phyloP scores from a whole-genome alignment of 2,329 filamentous ascomycete species.

The Aspergillus uvarum region DNA sequence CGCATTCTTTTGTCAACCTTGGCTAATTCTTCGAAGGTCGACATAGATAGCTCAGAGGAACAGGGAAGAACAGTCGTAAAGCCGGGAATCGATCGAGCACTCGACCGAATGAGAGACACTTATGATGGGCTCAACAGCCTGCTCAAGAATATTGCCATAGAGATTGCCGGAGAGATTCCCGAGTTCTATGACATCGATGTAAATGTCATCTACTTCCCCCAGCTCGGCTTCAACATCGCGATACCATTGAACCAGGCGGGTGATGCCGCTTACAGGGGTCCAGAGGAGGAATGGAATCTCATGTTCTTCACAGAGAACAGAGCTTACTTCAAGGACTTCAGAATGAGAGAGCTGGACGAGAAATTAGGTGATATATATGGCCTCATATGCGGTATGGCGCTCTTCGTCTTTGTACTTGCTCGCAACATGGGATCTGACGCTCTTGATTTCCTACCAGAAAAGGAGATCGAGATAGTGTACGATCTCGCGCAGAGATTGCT shows the following conservation, averaged over 20 bases:
- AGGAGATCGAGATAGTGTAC: constrained; percentile 86
- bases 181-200: constrained; percentile 53
- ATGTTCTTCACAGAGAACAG: constrained; percentile 71
- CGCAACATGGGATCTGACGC: neutral
- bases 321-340: constrained; percentile 81
- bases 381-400: constrained; percentile 67
- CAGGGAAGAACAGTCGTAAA: constrained; percentile 72
- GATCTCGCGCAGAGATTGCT: constrained; percentile 70
- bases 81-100: constrained; percentile 66
- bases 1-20: neutral
- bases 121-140: constrained; percentile 77
- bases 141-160: constrained; percentile 64
- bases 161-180: constrained; percentile 65
- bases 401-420: neutral
- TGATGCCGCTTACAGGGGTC: constrained; percentile 63
- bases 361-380: constrained; percentile 83
- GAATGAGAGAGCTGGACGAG: constrained; percentile 77
- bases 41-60: constrained; percentile 74
- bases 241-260: constrained; percentile 65
- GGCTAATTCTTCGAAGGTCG: constrained; percentile 52
- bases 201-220: constrained; percentile 87
- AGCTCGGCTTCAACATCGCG: constrained; percentile 84
- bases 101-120: constrained; percentile 74
- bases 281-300: constrained; percentile 69
- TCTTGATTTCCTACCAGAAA: constrained; percentile 54